Base-by-base conservation (phyloP, 768 basidiomycete genomes). In the Russula ochroleuca region DNA sequence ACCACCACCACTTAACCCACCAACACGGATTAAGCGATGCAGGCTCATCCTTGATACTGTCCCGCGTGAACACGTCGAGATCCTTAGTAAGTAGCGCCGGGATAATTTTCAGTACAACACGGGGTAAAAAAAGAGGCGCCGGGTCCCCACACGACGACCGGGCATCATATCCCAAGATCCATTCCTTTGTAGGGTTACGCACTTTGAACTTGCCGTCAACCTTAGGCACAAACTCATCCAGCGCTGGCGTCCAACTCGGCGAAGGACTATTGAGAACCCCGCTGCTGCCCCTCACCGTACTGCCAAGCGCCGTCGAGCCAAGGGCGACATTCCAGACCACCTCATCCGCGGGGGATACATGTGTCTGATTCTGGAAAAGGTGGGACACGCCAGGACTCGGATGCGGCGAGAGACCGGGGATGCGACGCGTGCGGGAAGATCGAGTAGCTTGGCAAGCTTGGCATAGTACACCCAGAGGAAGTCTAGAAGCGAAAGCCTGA, bases 391-490 rank as follows among this genome's bases (percentile, higher is more conserved):
- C 90, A 3, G 90, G 90, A n/a, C n/a, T n/a, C n/a, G n/a, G n/a
- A 70, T 90, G 87, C 2, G 90, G 88, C 8, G 87, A 81, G 35
- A 92, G 80, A 2, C 81, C 82, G 65, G 88, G 87, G 84, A 87
- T 87, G 81, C 60, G 85, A 85, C 19, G 84, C 75, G 67, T 83
- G 81, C 7, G 86, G 79, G 70, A 91, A 87, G 0, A 87, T 91
- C 92, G 28, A 96, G 85, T 57, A 92, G 83, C 70, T 85, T 85
- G 11, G 83, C 83, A 43, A 96, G 88, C 74, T 92, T 93, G 75
- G 90, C 86, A 78, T 95, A 96, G 35, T 91, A n/a, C n/a, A n/a
- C n/a, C n/a, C n/a, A n/a, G n/a, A n/a, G n/a, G 54, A 95, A 88
- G 72, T 95, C 94, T 58, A 94, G 85, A 33, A 94, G 84, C 38